Evolutionary conservation across 1,284 basidiomycete genomes (phyloP).

Genomic region (Pascua guehoae): DNA sequence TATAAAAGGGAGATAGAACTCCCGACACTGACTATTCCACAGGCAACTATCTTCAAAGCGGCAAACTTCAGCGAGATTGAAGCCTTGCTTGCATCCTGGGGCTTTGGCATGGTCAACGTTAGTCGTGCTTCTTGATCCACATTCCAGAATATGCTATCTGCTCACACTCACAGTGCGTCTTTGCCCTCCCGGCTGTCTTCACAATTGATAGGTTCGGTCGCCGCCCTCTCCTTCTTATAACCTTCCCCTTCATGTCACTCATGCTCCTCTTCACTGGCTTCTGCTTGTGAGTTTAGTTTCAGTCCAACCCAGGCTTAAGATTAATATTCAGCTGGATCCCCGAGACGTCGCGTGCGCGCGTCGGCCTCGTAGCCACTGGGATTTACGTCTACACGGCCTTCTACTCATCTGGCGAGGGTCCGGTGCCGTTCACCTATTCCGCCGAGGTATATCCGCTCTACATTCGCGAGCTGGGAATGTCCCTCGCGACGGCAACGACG

Average conservation of each 20-base stretch:
- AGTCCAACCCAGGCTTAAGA: not conserved
- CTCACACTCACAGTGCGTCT: slow-evolving; percentile 1
- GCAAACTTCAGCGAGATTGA: slow-evolving; percentile 47
- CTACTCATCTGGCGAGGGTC: slow-evolving; percentile 60
- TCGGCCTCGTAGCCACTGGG: slow-evolving; percentile 44
- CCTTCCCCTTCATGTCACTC: slow-evolving; percentile 54
- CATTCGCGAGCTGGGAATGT: slow-evolving; percentile 53
- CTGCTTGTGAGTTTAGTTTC: slow-evolving; percentile 19
- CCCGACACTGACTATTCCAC: slow-evolving; percentile 37
- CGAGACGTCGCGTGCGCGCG: slow-evolving; percentile 7
- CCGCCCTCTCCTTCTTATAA: slow-evolving; percentile 62
- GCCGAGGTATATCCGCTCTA: slow-evolving; percentile 53
- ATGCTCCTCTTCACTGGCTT: slow-evolving; percentile 47
- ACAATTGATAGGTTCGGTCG: slow-evolving; percentile 57
- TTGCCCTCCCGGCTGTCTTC: slow-evolving; percentile 29
- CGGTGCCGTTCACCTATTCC: slow-evolving; percentile 59
- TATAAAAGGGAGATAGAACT: slow-evolving; percentile 10
- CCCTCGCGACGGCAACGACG: slow-evolving; percentile 47
- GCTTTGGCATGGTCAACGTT: slow-evolving; percentile 54
- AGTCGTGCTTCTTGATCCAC: not conserved
- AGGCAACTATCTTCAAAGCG: slow-evolving; percentile 63
- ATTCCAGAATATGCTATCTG: not conserved
- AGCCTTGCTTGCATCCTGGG: slow-evolving; percentile 60
- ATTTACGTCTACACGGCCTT: slow-evolving; percentile 16
- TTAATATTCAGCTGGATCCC: slow-evolving; percentile 11